Percentiles rank a stretch among this genome's conserved stretches.
Conservation (phyloP, 148 eudicot species). For the Arctostaphylos glauca region DNA sequence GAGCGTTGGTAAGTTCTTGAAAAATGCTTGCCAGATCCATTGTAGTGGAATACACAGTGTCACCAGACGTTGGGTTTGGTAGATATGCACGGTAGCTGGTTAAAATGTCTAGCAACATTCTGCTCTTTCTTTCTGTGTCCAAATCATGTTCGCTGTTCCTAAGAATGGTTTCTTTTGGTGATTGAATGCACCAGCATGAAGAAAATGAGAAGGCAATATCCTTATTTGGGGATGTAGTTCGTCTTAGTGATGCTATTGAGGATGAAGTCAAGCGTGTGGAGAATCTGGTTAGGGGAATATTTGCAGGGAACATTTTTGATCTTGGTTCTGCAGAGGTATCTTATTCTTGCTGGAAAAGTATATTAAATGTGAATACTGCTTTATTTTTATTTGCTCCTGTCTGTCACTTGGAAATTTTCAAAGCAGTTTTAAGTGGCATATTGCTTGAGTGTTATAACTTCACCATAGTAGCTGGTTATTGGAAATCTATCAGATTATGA, state of each 20-base stretch:
- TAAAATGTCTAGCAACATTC: neutral
- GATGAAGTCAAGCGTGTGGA: conserved; percentile 75
- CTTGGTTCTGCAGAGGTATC: conserved; percentile 98
- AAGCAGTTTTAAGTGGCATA: neutral
- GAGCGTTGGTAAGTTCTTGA: neutral
- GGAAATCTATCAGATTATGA: neutral
- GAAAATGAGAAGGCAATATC: conserved; percentile 94
- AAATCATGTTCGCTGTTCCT: neutral
- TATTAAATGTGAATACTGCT: neutral
- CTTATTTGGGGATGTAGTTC: conserved; percentile 69
- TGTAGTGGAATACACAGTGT: neutral
- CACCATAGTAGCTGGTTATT: neutral
- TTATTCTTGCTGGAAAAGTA: conserved; percentile 15
- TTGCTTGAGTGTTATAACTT: neutral
- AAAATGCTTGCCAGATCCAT: neutral
- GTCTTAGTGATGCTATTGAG: conserved; percentile 79
- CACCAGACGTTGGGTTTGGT: neutral
- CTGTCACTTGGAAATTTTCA: neutral
- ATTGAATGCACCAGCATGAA: conserved; percentile 57
- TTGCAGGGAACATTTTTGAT: conserved; percentile 98
- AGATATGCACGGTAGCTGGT: conserved; percentile 4
- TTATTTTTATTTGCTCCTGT: neutral
- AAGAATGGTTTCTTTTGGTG: conserved; percentile 8
- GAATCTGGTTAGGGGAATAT: conserved; percentile 83
- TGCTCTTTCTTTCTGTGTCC: neutral